A percentile compares a stretch with the other conserved stretches of the same genome.
phyloP scores from a whole-genome alignment of 2,329 filamentous ascomycete genomes.

The Orbilia blumenaviensis region DNA sequence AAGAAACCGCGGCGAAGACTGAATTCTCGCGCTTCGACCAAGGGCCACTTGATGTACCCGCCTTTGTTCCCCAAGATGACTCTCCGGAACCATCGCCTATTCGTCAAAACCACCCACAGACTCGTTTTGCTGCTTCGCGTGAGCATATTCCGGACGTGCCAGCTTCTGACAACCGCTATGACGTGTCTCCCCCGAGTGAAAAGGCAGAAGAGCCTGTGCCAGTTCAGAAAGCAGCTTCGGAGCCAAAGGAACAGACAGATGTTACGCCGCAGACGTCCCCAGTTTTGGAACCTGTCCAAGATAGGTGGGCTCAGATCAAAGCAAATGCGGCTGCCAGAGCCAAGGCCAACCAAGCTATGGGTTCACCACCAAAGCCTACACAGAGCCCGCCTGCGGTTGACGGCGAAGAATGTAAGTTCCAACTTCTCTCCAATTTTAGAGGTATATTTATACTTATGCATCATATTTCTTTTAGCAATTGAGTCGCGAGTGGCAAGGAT shows the following conservation, averaged over 20 bases:
- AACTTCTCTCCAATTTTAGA: background rate
- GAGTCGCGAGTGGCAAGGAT: slow-evolving; percentile 96
- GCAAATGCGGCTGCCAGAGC: slow-evolving; percentile 91
- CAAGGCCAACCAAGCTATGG: slow-evolving; percentile 65
- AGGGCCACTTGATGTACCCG: slow-evolving; percentile 83
- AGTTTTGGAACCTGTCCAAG: slow-evolving; percentile 65
- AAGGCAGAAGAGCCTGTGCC: slow-evolving; percentile 24
- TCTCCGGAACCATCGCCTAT: slow-evolving; percentile 63
- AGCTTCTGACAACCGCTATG: slow-evolving; percentile 34
- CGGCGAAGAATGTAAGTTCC: slow-evolving; percentile 85
- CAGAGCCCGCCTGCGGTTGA: slow-evolving; percentile 72
- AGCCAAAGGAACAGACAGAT: background rate
- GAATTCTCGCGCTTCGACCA: slow-evolving; percentile 80
- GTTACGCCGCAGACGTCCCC: slow-evolving; percentile 41
- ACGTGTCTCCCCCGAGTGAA: slow-evolving; percentile 42
- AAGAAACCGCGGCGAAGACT: slow-evolving; percentile 54
- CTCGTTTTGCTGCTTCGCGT: slow-evolving; percentile 21
- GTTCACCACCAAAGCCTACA: slow-evolving; percentile 6
- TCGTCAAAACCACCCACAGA: slow-evolving; percentile 58
- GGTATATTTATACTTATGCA: slow-evolving; percentile 56
- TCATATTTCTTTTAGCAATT: slow-evolving; percentile 71
- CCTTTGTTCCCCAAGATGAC: slow-evolving; percentile 72
- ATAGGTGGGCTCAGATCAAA: slow-evolving; percentile 94
- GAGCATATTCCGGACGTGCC: slow-evolving; percentile 36
- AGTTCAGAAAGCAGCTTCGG: background rate